Conservation (phyloP, 257 asterid genomes). For the Solanum sitiens region DNA sequence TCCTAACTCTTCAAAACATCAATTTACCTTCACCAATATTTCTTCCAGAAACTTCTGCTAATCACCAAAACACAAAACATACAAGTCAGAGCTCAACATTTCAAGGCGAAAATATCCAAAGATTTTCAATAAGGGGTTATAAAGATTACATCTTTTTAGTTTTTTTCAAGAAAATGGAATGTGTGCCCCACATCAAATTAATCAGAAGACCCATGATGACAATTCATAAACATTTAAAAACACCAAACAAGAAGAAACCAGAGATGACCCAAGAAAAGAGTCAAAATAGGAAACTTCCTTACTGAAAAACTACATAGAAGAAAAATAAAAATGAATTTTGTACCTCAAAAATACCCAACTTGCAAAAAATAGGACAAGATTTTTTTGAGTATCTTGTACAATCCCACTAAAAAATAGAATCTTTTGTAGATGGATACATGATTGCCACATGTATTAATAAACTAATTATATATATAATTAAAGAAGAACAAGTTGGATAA, state of each 20-base stretch:
- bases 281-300: background rate
- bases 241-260: background rate
- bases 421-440: background rate
- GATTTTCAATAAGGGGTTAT: slow-evolving; percentile 1
- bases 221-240: background rate
- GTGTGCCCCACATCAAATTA: background rate
- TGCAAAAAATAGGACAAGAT: background rate
- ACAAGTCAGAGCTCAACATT: slow-evolving; percentile 4
- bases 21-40: slow-evolving; percentile 14
- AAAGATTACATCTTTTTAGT: background rate
- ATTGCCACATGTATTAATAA: background rate
- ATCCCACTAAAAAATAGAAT: background rate
- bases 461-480: background rate
- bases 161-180: background rate
- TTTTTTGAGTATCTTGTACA: background rate
- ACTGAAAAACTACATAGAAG: background rate
- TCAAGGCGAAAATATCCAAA: slow-evolving; percentile 4
- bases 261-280: background rate
- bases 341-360: background rate
- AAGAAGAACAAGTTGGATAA: background rate
- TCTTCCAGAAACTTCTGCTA: slow-evolving; percentile 13
- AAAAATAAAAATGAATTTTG: background rate
- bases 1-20: background rate
- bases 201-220: background rate
- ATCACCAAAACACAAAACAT: background rate